Evolutionary conservation across 352 stramenopile genomes (phyloP), one percentile per base, ranked within the genome.

Genomic region (Elongisporangium prolatum): DNA sequence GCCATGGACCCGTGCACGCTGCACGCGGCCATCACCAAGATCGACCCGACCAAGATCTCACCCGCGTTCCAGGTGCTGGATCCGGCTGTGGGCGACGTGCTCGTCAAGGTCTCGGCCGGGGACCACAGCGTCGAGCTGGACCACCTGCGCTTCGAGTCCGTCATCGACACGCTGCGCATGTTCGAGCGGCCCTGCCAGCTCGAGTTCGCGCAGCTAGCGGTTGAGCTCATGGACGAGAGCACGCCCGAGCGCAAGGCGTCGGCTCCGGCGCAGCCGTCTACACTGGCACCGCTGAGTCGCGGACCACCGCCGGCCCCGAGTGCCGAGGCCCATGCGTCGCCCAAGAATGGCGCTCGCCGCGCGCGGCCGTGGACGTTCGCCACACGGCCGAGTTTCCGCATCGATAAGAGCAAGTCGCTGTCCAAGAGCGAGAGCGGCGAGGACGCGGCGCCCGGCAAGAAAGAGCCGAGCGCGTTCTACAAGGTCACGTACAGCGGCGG

Each of bases 1-100:
- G 80, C 80, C 3, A 91, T 91, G 79, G 81, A 93, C 52, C 84
- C 84, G 57, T 89, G 78, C 52, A 74, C 81, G 20, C 57, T 93
- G 14, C 77, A 91, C 64, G 80, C 81, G 7, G 72, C 73, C 49
- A 84, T 93, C 64, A 90, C 80, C 47, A 65, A 58, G 1, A 75
- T 93, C 53, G 78, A 93, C 53, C 38, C 68, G 11, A 68, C 67
- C 18, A 84, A 84, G 50, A 86, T 93, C 52, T 75, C 84, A 2
- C 61, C 75, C 1, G 74, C 72, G 17, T 82, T 91, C 52, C 57
- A 84, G 54, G 63, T 61, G 9, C 66, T 85, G 16, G 70, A 77
- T 20, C 81, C 84, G 3, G 54, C 69, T 17, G 68, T 88, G 14
- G 84, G 84, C 28, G 84, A 94, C 49, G 68, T 92, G 47, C 65